phyloP scores from a whole-genome alignment of 768 basidiomycete genomes.

The Kwoniella newhampshirensis region DNA sequence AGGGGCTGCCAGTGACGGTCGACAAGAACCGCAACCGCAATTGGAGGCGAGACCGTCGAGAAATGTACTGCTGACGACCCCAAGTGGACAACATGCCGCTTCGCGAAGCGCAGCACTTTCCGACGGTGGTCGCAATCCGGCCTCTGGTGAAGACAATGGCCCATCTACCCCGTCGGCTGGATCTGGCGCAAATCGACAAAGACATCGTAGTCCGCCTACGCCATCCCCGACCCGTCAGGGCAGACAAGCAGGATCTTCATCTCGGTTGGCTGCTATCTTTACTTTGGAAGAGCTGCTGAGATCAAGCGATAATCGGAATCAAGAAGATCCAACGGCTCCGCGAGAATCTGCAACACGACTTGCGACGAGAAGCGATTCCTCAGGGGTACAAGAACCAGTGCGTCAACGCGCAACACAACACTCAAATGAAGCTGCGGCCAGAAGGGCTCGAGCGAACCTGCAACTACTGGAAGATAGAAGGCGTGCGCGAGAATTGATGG shows the following conservation, averaged over 20 bases:
- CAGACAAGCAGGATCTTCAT: neutral
- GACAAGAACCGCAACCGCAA: neutral
- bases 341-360: neutral
- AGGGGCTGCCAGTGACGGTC: too few species aligned
- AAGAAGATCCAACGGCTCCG: neutral
- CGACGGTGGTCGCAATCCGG: constrained; percentile 10
- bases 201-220: constrained; percentile 9
- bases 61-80: neutral
- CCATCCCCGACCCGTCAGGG: constrained; percentile 12
- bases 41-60: neutral
- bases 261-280: constrained; percentile 17
- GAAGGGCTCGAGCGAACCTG: too few species aligned
- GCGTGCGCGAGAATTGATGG: constrained; percentile 2
- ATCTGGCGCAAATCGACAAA: neutral
- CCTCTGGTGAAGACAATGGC: neutral
- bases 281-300: constrained; percentile 14
- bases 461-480: constrained; percentile 3
- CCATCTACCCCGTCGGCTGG: constrained; percentile 3
- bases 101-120: neutral
- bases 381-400: too few species aligned
- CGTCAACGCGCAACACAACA: too few species aligned
- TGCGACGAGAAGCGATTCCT: too few species aligned
- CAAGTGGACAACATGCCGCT: constrained; percentile 2
- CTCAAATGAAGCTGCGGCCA: too few species aligned
- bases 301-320: neutral